These are phyloP conservation scores for Wallacemonas sp. DNA, from an alignment of 208 protist species.

Conservation along the genomic window DNA sequence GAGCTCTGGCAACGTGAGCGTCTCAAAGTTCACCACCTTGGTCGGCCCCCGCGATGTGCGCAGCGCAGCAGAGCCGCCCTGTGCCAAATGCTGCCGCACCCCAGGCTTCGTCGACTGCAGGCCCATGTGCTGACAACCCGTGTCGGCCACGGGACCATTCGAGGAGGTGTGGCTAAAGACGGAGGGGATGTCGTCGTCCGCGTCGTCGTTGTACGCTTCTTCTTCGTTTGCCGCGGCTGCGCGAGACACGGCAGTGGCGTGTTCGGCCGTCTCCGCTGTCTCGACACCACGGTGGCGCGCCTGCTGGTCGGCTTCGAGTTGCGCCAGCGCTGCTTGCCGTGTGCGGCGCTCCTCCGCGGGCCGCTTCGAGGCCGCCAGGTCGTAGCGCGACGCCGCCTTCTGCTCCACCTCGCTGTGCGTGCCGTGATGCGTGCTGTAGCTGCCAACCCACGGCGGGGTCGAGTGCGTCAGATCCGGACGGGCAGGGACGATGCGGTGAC, in stretches of 20 bases:
- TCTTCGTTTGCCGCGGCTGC: conserved; percentile 1
- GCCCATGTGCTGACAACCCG: conserved; percentile 64
- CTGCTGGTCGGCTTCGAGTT: conserved; percentile 12
- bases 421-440: conserved; percentile 57
- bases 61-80: conserved; percentile 43
- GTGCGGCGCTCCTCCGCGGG: neutral
- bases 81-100: conserved; percentile 51
- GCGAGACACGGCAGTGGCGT: conserved; percentile 7
- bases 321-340: neutral
- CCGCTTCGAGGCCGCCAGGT: conserved; percentile 7
- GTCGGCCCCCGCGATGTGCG: conserved; percentile 11
- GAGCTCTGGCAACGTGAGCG: conserved; percentile 57
- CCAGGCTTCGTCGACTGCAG: conserved; percentile 49
- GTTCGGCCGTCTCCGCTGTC: too few species aligned
- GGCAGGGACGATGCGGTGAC: conserved; percentile 73
- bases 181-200: conserved; percentile 32
- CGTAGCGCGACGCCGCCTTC: conserved; percentile 31
- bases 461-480: conserved; percentile 25
- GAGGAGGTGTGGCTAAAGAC: conserved; percentile 83
- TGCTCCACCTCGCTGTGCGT: conserved; percentile 7
- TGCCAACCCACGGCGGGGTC: conserved; percentile 63
- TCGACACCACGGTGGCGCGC: too few species aligned
- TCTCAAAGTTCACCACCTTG: conserved; percentile 14
- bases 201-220: neutral
- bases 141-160: conserved; percentile 64